Evolutionary conservation across 2,329 filamentous ascomycete genomes (phyloP).

Genomic region (Diaporthe destruens): DNA sequence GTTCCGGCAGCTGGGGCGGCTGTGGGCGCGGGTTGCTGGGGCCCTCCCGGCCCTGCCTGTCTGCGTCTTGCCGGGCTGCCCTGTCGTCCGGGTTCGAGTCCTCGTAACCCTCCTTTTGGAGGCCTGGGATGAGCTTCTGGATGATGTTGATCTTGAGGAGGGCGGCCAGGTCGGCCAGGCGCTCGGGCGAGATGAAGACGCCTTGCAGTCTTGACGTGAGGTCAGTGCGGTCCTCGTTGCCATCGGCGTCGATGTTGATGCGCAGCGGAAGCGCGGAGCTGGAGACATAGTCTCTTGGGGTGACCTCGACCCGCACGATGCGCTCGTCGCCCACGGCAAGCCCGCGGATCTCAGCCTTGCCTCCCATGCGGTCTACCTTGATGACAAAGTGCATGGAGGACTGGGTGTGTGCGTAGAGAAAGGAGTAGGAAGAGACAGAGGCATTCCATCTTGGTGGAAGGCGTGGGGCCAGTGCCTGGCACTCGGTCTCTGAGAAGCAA

Average conservation of each 20-base stretch:
- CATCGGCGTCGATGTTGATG: constrained; percentile 61
- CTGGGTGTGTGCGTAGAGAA: constrained; percentile 88
- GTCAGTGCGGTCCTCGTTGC: constrained; percentile 62
- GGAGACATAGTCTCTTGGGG: constrained; percentile 80
- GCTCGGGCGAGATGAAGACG: constrained; percentile 79
- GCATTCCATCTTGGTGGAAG: constrained; percentile 87
- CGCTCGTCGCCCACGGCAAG: constrained; percentile 84
- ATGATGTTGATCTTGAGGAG: constrained; percentile 84
- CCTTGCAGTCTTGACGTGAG: constrained; percentile 64
- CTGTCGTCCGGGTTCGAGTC: constrained; percentile 61
- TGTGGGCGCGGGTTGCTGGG: constrained; percentile 52
- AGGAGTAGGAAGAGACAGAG: constrained; percentile 77
- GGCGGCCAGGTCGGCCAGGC: constrained; percentile 75
- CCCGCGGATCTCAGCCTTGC: constrained; percentile 86
- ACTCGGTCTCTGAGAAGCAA: constrained; percentile 63
- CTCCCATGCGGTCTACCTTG: constrained; percentile 84
- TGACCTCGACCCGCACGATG: constrained; percentile 82
- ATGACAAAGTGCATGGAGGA: constrained; percentile 87
- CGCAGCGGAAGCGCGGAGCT: constrained; percentile 67
- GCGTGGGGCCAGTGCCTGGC: constrained; percentile 68
- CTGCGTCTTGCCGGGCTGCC: constrained; percentile 57
- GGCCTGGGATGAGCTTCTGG: constrained; percentile 82
- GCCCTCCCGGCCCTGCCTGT: constrained; percentile 47
- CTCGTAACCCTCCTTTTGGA: constrained; percentile 84
- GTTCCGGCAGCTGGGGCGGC: constrained; percentile 65